Conservation (phyloP, 2,329 filamentous ascomycete species). For the Fusarium fujikuroi region DNA sequence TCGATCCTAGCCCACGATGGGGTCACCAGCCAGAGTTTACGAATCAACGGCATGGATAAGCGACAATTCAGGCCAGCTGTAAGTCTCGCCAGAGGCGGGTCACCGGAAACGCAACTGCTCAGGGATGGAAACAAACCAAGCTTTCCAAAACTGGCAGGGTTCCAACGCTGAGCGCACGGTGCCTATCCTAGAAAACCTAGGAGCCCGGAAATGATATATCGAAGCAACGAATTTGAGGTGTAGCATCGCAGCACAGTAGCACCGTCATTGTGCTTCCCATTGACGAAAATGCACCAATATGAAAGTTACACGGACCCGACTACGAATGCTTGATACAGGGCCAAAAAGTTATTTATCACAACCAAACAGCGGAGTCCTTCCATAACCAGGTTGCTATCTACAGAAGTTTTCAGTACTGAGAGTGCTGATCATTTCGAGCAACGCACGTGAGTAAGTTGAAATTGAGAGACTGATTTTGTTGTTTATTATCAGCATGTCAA, state of each 20-base stretch:
- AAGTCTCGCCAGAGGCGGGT: slow-evolving; percentile 37
- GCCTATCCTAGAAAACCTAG: slow-evolving; percentile 1
- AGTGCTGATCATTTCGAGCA: not conserved
- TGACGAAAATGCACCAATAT: slow-evolving; percentile 31
- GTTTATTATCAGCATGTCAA: not conserved
- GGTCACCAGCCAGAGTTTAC: slow-evolving; percentile 25
- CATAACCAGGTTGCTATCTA: not conserved
- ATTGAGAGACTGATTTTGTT: not conserved
- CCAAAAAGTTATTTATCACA: not conserved
- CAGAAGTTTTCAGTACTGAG: not conserved
- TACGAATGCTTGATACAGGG: not conserved
- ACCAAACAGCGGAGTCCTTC: not conserved
- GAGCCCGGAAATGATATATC: slow-evolving; percentile 25
- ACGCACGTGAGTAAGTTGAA: not conserved
- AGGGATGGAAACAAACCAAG: slow-evolving; percentile 24
- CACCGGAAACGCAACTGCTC: slow-evolving; percentile 39
- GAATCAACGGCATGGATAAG: slow-evolving; percentile 45
- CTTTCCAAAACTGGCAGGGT: slow-evolving; percentile 35
- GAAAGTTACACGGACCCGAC: slow-evolving; percentile 27
- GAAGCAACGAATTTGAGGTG: slow-evolving; percentile 12
- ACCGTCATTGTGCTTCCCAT: slow-evolving; percentile 30
- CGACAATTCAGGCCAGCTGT: slow-evolving; percentile 35
- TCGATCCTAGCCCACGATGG: slow-evolving; percentile 20
- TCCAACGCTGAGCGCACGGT: slow-evolving; percentile 14
- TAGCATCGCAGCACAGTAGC: slow-evolving; percentile 18